Evolutionary conservation across 2,329 filamentous ascomycete species (phyloP).

Genomic region (Nemania bipapillata): DNA sequence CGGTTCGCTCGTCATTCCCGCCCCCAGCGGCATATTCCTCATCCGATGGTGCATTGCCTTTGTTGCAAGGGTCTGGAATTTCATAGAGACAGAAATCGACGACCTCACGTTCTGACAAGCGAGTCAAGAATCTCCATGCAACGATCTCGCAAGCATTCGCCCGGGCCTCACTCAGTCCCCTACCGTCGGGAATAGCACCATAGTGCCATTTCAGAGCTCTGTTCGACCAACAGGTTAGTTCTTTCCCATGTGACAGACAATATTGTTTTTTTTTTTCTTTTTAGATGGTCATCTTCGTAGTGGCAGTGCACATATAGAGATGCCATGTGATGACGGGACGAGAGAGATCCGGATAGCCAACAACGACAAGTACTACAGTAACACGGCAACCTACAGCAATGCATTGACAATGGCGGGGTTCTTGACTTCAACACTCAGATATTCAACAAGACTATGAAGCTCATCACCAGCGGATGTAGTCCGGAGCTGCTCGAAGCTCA

Average conservation of each 20-base stretch:
- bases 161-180: constrained; percentile 73
- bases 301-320: not conserved
- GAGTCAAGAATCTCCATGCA: constrained; percentile 79
- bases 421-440: constrained; percentile 70
- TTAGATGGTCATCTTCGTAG: too few species aligned
- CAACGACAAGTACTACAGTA: not conserved
- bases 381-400: constrained; percentile 68
- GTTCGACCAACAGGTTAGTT: constrained; percentile 25
- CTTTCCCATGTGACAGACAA: not conserved
- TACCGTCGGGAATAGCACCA: constrained; percentile 69
- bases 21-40: constrained; percentile 51
- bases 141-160: constrained; percentile 82
- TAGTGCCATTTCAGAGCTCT: constrained; percentile 82
- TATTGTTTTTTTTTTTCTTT: not conserved
- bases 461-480: constrained; percentile 71
- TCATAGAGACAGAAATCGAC: constrained; percentile 80
- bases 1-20: constrained; percentile 61
- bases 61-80: constrained; percentile 62
- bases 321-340: not conserved
- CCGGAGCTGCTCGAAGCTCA: constrained; percentile 78
- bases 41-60: constrained; percentile 32
- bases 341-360: not conserved
- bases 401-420: constrained; percentile 78
- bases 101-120: constrained; percentile 76
- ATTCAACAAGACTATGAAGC: constrained; percentile 68